These are phyloP conservation scores for Austroboletus festivus DNA, from an alignment of 768 basidiomycete species.

Conservation along the genomic window DNA sequence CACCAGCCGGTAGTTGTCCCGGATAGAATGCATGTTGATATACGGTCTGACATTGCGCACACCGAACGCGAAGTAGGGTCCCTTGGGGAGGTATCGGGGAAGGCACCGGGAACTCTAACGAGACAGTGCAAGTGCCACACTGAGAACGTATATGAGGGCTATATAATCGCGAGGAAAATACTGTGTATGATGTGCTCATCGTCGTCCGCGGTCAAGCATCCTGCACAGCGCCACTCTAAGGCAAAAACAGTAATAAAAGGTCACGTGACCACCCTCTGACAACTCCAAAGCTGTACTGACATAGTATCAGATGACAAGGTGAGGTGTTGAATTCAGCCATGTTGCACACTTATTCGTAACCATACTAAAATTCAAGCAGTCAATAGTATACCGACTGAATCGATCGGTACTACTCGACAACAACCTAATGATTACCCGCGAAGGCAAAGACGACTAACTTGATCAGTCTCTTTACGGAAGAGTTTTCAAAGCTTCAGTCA, in stretches of 20 bases:
- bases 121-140: conserved; percentile 53
- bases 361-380: too few species aligned
- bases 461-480: too few species aligned
- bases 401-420: too few species aligned
- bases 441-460: too few species aligned
- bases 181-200: conserved; percentile 47
- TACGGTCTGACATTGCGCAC: conserved; percentile 61
- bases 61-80: conserved; percentile 63
- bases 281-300: not conserved
- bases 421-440: too few species aligned
- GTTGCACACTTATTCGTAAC: too few species aligned
- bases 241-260: conserved; percentile 8
- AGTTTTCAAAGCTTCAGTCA: too few species aligned
- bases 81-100: conserved; percentile 51
- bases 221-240: not conserved
- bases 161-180: conserved; percentile 64
- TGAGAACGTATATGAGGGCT: conserved; percentile 62
- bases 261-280: conserved; percentile 15
- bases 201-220: conserved; percentile 20
- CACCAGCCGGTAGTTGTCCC: conserved; percentile 45
- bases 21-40: conserved; percentile 68
- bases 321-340: too few species aligned
- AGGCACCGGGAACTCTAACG: conserved; percentile 70
- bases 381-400: too few species aligned
- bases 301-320: too few species aligned